These are phyloP conservation scores for Pythium coloratum DNA, from an alignment of 352 stramenopile genomes.

Conservation along the genomic window DNA sequence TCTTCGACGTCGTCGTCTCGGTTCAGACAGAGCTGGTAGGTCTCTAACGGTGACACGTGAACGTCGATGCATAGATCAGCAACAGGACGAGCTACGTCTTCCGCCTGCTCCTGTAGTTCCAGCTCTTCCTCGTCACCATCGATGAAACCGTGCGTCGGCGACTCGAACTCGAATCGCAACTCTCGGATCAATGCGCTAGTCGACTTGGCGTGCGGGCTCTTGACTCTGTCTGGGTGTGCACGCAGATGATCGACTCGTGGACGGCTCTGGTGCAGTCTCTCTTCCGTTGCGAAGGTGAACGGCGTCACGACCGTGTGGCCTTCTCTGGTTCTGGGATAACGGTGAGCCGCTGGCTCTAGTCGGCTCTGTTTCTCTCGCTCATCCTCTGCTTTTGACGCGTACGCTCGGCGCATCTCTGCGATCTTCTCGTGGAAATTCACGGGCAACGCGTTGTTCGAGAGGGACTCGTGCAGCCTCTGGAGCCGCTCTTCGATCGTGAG, in stretches of 20 bases:
- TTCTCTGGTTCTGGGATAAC: slow-evolving; percentile 36
- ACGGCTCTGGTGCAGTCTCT: slow-evolving; percentile 17
- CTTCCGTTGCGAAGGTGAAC: slow-evolving; percentile 44
- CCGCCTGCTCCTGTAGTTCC: background rate
- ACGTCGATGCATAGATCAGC: slow-evolving; percentile 28
- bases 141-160: background rate
- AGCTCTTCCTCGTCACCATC: background rate
- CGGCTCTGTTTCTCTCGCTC: slow-evolving; percentile 32
- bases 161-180: slow-evolving; percentile 9
- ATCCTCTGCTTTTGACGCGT: slow-evolving; percentile 34
- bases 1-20: slow-evolving; percentile 32
- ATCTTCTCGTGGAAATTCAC: slow-evolving; percentile 59
- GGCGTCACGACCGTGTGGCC: slow-evolving; percentile 48
- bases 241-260: background rate
- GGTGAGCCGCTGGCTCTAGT: slow-evolving; percentile 29
- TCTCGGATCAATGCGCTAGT: slow-evolving; percentile 7
- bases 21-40: slow-evolving; percentile 39
- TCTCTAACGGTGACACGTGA: slow-evolving; percentile 40
- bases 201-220: background rate
- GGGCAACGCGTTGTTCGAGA: slow-evolving; percentile 45
- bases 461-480: slow-evolving; percentile 36
- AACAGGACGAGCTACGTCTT: background rate
- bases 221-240: background rate
- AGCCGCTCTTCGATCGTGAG: slow-evolving; percentile 53
- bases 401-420: slow-evolving; percentile 40